Base-by-base conservation (phyloP, 805 yeast genomes). In the Candida andamanensis region DNA sequence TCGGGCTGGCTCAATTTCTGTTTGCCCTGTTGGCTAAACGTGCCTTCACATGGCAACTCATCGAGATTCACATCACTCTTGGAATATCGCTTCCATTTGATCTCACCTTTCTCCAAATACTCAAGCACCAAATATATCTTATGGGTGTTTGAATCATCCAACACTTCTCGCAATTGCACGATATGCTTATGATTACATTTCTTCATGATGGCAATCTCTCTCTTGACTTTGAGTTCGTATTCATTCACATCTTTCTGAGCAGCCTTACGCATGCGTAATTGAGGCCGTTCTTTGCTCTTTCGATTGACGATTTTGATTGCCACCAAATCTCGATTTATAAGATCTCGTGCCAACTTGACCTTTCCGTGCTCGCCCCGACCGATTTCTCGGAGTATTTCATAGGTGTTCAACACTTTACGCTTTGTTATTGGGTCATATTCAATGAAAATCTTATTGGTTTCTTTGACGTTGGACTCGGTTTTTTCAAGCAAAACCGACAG, bases 361-460 rank as follows among this genome's bases (percentile, higher is more conserved):
- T 86, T 90, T n/a, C 98, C 97, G 58, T 90, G 97, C 55, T 89
- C 95, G n/a, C 98, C 98, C 21, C 84, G 70, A 8, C 98, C 98
- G 17, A 92, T 67, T 59, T 89, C 97, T 16, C 73, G 69, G 18
- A 87, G 59, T 22, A 92, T 84, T 56, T 92, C 98, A 53, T 89
- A 92, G 0, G 94, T 78, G 58, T 92, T 92, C 40, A 92, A 67
- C 21, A 81, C 77, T 52, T 89, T 84, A 30, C 92, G 74, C 40
- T 81, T 78, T 1, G 81, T 77, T 4, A 82, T 72, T 0, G 97
- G 97, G 55, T 92, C 95, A 58, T 85, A 87, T 45, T 89, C 95
- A 23, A 90, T 71, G 21, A 71, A 74, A 11, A 92, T 85, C 37
- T 74, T 73, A 37, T 74, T 78, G 1, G 96, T 89, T 53, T 90